These are phyloP conservation scores for Auricularia sp. DNA, from an alignment of 768 basidiomycete species.

Conservation along the genomic window DNA sequence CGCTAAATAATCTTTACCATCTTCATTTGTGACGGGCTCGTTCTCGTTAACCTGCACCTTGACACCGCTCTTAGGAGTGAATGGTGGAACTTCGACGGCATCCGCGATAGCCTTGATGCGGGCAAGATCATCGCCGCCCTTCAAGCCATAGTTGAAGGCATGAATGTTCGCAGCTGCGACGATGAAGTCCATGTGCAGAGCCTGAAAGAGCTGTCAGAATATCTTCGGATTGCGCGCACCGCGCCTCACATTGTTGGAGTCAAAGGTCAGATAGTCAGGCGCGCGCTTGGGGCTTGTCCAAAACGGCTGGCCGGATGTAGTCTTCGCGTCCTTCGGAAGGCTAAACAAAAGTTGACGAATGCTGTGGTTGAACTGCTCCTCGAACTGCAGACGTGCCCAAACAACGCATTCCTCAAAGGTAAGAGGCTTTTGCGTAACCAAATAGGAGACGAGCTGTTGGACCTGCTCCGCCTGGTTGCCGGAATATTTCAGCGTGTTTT, in stretches of 20 bases:
- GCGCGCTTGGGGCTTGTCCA: constrained; percentile 99
- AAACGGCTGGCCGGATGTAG: constrained; percentile 90
- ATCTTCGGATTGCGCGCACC: constrained; percentile 1
- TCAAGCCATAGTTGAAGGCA: constrained; percentile 95
- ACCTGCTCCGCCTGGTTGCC: constrained; percentile 87
- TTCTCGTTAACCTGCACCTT: constrained; percentile 90
- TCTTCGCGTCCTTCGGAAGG: constrained; percentile 85
- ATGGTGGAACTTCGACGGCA: constrained; percentile 78
- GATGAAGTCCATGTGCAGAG: constrained; percentile 78
- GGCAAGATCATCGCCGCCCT: constrained; percentile 71
- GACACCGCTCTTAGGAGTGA: constrained; percentile 85
- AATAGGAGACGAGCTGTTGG: constrained; percentile 76
- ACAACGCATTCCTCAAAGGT: constrained; percentile 96
- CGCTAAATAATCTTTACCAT: constrained; percentile 17
- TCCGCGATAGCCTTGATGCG: constrained; percentile 80
- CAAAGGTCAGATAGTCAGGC: constrained; percentile 80
- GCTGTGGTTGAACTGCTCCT: constrained; percentile 85
- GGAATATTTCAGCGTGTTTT: constrained; percentile 80
- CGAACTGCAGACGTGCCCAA: constrained; percentile 94
- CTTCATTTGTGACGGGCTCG: constrained; percentile 64
- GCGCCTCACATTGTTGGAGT: constrained; percentile 72
- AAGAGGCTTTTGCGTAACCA: constrained; percentile 87
- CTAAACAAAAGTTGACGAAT: constrained; percentile 90
- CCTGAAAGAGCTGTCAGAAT: constrained; percentile 33
- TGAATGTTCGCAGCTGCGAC: constrained; percentile 92